phyloP scores from a whole-genome alignment of 1,139 yeast genomes.

The Magnusiomyces paraingens region DNA sequence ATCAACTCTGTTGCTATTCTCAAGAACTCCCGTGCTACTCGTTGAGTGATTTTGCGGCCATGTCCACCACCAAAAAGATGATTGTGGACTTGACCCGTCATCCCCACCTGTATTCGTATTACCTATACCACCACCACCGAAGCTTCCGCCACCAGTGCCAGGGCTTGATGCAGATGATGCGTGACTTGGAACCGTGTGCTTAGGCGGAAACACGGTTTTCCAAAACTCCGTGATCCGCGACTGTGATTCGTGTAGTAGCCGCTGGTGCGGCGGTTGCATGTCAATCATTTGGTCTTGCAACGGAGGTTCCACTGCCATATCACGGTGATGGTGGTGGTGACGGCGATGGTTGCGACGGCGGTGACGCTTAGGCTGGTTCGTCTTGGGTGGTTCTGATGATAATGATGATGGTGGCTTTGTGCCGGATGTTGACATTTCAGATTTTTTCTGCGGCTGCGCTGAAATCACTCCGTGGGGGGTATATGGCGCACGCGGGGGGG shows the following conservation, averaged over 20 bases:
- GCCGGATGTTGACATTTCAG: background rate
- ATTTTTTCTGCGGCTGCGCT: background rate
- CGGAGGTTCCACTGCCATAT: conserved; percentile 12
- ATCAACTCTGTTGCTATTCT: no score
- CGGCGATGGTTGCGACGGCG: background rate
- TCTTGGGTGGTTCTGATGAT: background rate
- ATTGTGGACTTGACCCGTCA: no score
- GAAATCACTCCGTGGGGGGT: background rate
- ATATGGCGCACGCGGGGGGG: background rate
- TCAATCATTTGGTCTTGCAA: conserved; percentile 16
- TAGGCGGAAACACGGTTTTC: conserved; percentile 2
- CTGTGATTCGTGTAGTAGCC: conserved; percentile 4
- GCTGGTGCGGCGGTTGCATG: background rate
- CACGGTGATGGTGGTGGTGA: conserved; percentile 1
- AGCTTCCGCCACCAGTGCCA: no score
- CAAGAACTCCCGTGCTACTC: no score
- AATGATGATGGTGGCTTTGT: background rate
- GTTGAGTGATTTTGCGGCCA: no score
- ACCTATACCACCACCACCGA: no score
- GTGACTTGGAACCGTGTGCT: no score
- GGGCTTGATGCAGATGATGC: no score
- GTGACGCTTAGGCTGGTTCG: background rate
- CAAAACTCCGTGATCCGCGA: conserved; percentile 3
- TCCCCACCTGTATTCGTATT: no score
- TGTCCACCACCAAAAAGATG: no score